phyloP scores from a whole-genome alignment of 768 basidiomycete species.

The Psilocybe tampanensis region DNA sequence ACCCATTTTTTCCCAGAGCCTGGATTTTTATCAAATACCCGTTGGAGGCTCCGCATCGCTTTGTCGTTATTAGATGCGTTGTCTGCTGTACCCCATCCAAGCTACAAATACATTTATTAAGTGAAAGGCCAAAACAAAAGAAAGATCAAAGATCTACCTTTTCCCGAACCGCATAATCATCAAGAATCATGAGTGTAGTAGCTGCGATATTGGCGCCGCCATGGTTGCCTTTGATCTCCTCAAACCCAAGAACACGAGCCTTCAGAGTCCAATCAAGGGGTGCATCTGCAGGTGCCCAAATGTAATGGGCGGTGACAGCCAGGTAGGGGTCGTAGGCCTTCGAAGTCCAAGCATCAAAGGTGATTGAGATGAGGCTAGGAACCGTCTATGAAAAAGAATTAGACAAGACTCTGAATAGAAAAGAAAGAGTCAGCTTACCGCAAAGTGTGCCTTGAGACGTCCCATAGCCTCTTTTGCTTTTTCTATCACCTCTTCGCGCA shows the following conservation, averaged over 20 bases:
- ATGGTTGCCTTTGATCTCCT: slow-evolving; percentile 17
- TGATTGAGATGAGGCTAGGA: slow-evolving; percentile 16
- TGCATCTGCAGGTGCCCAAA: background rate
- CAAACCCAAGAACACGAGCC: slow-evolving; percentile 10
- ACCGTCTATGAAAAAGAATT: slow-evolving; percentile 1
- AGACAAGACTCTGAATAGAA: background rate
- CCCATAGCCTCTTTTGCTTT: slow-evolving; percentile 6
- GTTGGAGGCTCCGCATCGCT: slow-evolving; percentile 1
- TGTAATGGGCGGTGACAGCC: slow-evolving; percentile 21
- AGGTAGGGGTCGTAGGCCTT: slow-evolving; percentile 18
- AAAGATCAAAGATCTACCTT: slow-evolving; percentile 9
- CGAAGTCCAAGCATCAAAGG: slow-evolving; percentile 25
- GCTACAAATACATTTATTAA: too few relatives aligned
- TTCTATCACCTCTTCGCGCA: slow-evolving; percentile 19
- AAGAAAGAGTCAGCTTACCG: slow-evolving; percentile 1
- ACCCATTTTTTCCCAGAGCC: background rate
- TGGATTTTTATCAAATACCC: background rate
- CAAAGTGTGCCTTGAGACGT: slow-evolving; percentile 4
- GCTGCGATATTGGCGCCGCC: slow-evolving; percentile 15
- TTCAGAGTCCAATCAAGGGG: slow-evolving; percentile 20
- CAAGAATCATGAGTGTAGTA: background rate
- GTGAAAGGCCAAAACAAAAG: background rate
- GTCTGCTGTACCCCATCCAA: slow-evolving; percentile 16
- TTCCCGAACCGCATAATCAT: slow-evolving; percentile 10
- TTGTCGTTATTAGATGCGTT: slow-evolving; percentile 18